These are phyloP conservation scores for Castanea mollissima DNA, from an alignment of 306 rosid genomes.

Conservation along the genomic window DNA sequence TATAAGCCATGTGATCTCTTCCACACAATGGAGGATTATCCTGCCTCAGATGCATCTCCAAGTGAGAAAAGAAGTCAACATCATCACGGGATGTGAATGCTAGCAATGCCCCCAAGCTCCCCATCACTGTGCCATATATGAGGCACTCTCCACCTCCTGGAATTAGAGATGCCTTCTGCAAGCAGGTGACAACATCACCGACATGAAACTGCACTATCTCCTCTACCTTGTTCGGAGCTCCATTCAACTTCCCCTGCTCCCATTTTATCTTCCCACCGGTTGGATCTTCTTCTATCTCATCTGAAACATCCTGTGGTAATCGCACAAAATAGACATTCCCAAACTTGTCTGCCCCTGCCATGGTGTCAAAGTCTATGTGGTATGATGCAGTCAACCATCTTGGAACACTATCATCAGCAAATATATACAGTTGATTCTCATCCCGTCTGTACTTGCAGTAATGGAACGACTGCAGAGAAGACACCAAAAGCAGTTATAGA, in stretches of 20 bases:
- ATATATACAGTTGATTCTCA: slow-evolving; percentile 91
- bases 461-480: slow-evolving; percentile 85
- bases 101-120: slow-evolving; percentile 90
- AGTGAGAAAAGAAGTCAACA: slow-evolving; percentile 93
- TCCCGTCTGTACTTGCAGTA: slow-evolving; percentile 97
- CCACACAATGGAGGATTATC: slow-evolving; percentile 95
- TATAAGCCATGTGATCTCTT: slow-evolving; percentile 96
- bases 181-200: slow-evolving; percentile 72
- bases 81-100: slow-evolving; percentile 97
- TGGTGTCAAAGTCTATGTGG: slow-evolving; percentile 95
- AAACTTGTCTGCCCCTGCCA: slow-evolving; percentile 99
- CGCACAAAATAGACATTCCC: slow-evolving; percentile 90
- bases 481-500: slow-evolving; percentile 10
- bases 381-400: slow-evolving; percentile 95
- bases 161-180: slow-evolving; percentile 96
- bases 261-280: slow-evolving; percentile 97
- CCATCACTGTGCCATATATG: slow-evolving; percentile 91
- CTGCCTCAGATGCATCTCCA: slow-evolving; percentile 99
- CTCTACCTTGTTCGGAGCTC: slow-evolving; percentile 95
- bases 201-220: slow-evolving; percentile 92
- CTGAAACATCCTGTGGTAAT: slow-evolving; percentile 87
- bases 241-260: slow-evolving; percentile 96
- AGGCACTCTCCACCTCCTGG: slow-evolving; percentile 97
- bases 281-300: slow-evolving; percentile 98
- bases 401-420: slow-evolving; percentile 94